These are phyloP conservation scores for Aspergillus sp. DNA, from an alignment of 2,329 filamentous ascomycete genomes.

Conservation along the genomic window DNA sequence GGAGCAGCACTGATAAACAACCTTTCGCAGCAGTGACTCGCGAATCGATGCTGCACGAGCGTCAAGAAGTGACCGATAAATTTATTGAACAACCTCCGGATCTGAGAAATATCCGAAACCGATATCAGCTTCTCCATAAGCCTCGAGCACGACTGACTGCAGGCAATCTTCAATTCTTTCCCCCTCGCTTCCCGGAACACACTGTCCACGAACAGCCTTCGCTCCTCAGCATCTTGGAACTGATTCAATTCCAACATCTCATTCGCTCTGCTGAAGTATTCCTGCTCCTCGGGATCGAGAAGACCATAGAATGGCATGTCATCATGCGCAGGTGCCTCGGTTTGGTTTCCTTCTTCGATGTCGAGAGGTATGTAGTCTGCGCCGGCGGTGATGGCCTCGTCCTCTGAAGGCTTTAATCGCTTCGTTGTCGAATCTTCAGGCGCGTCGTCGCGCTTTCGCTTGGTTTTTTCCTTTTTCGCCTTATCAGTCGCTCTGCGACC, in stretches of 20 bases:
- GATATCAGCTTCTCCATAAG: constrained; percentile 89
- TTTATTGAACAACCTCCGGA: constrained; percentile 81
- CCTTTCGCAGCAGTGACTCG: constrained; percentile 94
- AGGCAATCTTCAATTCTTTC: constrained; percentile 94
- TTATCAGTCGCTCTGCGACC: constrained; percentile 46
- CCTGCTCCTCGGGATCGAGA: constrained; percentile 88
- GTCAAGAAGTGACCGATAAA: constrained; percentile 86
- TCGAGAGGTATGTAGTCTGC: constrained; percentile 42
- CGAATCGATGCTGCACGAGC: constrained; percentile 91
- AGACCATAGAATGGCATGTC: constrained; percentile 87
- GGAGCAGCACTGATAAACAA: constrained; percentile 83
- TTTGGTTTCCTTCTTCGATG: constrained; percentile 24
- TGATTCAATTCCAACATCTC: constrained; percentile 87
- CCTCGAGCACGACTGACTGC: constrained; percentile 91
- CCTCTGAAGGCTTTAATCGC: constrained; percentile 36
- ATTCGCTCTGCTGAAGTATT: constrained; percentile 90
- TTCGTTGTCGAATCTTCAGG: constrained; percentile 37
- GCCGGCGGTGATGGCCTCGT: constrained; percentile 25
- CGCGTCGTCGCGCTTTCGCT: constrained; percentile 37
- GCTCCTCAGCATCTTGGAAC: constrained; percentile 74
- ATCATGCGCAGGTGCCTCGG: constrained; percentile 26
- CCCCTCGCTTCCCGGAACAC: constrained; percentile 83
- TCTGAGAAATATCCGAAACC: constrained; percentile 73
- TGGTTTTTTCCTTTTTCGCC: constrained; percentile 37
- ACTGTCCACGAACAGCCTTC: constrained; percentile 70